Conservation (phyloP, 345 rosid species). For the Rhodamnia argentea region DNA sequence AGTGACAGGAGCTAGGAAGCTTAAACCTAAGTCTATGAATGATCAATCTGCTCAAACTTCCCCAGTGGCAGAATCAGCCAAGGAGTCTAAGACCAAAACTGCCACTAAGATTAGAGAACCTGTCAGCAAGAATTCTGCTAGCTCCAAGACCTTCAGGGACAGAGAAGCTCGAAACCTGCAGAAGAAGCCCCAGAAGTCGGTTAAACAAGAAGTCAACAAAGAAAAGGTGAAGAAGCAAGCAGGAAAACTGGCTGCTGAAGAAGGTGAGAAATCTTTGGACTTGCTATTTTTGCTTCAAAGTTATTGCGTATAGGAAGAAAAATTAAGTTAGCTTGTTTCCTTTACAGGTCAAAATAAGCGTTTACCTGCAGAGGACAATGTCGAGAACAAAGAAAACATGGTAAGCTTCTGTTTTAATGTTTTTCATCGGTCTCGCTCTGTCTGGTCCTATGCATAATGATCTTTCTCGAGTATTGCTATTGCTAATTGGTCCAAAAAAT, state of each 20-base stretch:
- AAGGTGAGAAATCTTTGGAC: constrained; percentile 24
- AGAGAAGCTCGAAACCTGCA: constrained; percentile 21
- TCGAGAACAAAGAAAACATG: constrained; percentile 82
- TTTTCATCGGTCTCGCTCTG: neutral
- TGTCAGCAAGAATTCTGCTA: constrained; percentile 22
- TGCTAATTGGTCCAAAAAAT: neutral
- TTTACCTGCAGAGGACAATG: constrained; percentile 11
- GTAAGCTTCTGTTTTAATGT: constrained; percentile 15
- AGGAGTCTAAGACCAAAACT: constrained; percentile 30
- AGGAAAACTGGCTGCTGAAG: constrained; percentile 31
- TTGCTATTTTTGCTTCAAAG: neutral
- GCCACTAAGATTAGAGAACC: constrained; percentile 26
- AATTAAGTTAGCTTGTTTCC: neutral
- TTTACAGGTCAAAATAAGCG: constrained; percentile 36
- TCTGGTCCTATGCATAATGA: neutral
- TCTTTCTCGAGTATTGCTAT: neutral
- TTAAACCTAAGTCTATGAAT: constrained; percentile 51
- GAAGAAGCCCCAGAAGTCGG: constrained; percentile 41
- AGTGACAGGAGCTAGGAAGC: constrained; percentile 25
- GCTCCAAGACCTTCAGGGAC: constrained; percentile 30
- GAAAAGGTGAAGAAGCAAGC: constrained; percentile 32
- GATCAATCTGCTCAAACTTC: constrained; percentile 25
- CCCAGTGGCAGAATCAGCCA: constrained; percentile 15
- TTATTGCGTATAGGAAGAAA: neutral
- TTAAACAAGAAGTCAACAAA: constrained; percentile 33